phyloP scores from a whole-genome alignment of 2,329 filamentous ascomycete species.

The Fusarium sp. region DNA sequence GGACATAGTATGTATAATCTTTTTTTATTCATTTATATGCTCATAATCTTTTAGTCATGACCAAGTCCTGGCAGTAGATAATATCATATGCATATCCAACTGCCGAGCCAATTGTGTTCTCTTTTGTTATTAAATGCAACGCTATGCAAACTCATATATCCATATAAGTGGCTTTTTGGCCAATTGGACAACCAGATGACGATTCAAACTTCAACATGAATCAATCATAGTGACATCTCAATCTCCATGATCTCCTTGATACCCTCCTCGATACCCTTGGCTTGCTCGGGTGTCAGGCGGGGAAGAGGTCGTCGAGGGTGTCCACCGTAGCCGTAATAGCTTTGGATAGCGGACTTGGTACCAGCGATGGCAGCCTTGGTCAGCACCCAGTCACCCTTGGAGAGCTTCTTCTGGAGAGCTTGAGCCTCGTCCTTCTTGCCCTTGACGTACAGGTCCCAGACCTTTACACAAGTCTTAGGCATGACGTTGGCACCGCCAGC shows the following conservation, averaged over 20 bases:
- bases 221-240: constrained; percentile 63
- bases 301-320: constrained; percentile 79
- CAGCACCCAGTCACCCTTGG: constrained; percentile 82
- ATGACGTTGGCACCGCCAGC: constrained; percentile 87
- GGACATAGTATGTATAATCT: not conserved
- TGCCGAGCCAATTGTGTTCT: not conserved
- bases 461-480: constrained; percentile 81
- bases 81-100: not conserved
- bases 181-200: constrained; percentile 1
- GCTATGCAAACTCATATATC: constrained; percentile 36
- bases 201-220: not conserved
- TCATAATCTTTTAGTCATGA: constrained; percentile 25
- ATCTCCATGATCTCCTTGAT: constrained; percentile 73
- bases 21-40: constrained; percentile 27
- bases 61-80: not conserved
- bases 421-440: constrained; percentile 81
- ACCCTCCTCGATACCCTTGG: constrained; percentile 64
- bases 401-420: constrained; percentile 79
- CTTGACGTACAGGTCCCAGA: constrained; percentile 80
- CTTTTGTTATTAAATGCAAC: constrained; percentile 37
- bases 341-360: constrained; percentile 86
- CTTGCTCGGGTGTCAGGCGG: constrained; percentile 68
- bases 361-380: constrained; percentile 86
- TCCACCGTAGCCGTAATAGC: constrained; percentile 84
- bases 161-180: not conserved